Evolutionary conservation across 768 basidiomycete genomes (phyloP), one percentile per base, ranked within the genome.

Genomic region (Serendipita vermifera): DNA sequence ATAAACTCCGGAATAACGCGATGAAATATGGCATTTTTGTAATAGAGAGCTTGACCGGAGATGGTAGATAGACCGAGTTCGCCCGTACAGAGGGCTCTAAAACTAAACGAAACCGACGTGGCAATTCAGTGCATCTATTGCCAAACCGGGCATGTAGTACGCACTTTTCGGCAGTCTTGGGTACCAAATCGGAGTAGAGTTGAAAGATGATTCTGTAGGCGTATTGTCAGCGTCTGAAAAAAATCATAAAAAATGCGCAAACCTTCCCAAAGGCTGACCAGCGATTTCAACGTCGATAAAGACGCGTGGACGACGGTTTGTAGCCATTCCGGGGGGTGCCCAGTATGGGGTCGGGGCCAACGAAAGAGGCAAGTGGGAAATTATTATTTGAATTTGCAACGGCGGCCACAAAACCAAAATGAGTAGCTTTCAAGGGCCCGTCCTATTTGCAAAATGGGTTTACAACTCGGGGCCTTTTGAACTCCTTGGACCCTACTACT

Each of bases 61-160:
- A 73, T 65, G 0, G 74, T 66, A 0, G 86, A 87, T 5, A 83
- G 62, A 3, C 90, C 91, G 63, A 79, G 81, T 67, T 90, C 86
- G 6, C 91, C 91, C 1, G 89, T 93, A 66, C 86, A 89, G 54
- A 94, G 71, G 2, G 82, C 79, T 39, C 90, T 79, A 67, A 93
- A 93, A 69, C 89, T 93, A 57, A 33, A 33, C 14, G 46, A 15
- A n/a, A 35, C 38, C 22, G 24, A 48, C 33, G 36, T 5, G 36
- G 27, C 7, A n/a, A 26, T 7, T 33, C 9, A 24, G 54, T 38
- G 26, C 31, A 17, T 46, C 38, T 57, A 57, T 39, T 33, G 17
- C 48, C 22, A 26, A 14, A 33, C 24, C 20, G 48, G 29, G 31
- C 24, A 54, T 53, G 17, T 29, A 38, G 29, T 17, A 60, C 75